phyloP scores from a whole-genome alignment of 768 basidiomycete genomes.

The Amanita fuliginea region DNA sequence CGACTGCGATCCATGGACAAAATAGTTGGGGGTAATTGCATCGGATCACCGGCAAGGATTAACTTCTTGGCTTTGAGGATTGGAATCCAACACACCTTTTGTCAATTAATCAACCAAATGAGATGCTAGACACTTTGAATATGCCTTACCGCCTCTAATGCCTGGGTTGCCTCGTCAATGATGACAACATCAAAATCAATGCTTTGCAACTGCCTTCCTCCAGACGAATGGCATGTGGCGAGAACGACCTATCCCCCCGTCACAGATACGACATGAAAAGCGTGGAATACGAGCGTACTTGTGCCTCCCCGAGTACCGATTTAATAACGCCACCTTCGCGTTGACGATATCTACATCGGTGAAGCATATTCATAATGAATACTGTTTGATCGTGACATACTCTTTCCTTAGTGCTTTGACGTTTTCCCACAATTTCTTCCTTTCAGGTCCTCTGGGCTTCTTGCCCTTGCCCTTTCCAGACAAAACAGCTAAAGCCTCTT shows the following conservation, averaged over 20 bases:
- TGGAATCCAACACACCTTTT: conserved; percentile 87
- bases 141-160: conserved; percentile 72
- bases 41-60: conserved; percentile 88
- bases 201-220: conserved; percentile 68
- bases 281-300: conserved; percentile 29
- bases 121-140: background rate
- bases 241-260: conserved; percentile 58
- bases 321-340: conserved; percentile 79
- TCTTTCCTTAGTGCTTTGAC: conserved; percentile 85
- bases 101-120: conserved; percentile 1
- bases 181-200: conserved; percentile 85
- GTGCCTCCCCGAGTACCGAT: conserved; percentile 69
- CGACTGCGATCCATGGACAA: conserved; percentile 45
- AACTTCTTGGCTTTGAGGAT: conserved; percentile 87
- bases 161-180: conserved; percentile 97
- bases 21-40: conserved; percentile 92
- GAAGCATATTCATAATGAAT: background rate
- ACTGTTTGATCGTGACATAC: conserved; percentile 30
- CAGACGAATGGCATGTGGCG: conserved; percentile 91
- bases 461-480: conserved; percentile 71
- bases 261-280: background rate
- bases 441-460: conserved; percentile 55
- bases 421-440: conserved; percentile 81
- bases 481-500: conserved; percentile 51
- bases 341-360: conserved; percentile 60